phyloP scores from a whole-genome alignment of 2,329 filamentous ascomycete species.

The Cucurbitaria berberidis region DNA sequence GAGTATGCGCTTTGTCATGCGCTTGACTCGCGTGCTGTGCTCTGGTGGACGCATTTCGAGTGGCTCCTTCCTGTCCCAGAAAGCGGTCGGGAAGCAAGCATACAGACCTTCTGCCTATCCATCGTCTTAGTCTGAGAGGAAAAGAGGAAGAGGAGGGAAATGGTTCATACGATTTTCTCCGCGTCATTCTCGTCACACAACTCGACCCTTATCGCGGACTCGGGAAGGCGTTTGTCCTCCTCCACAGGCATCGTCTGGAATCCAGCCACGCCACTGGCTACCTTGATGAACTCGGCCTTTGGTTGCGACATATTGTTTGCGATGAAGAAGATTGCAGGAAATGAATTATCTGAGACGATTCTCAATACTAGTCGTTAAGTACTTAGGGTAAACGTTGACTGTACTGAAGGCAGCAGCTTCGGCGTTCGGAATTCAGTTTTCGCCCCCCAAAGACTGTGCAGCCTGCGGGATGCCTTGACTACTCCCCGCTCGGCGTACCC shows the following conservation, averaged over 20 bases:
- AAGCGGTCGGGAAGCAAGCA: slow-evolving; percentile 25
- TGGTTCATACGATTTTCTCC: slow-evolving; percentile 18
- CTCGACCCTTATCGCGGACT: slow-evolving; percentile 25
- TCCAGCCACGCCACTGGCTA: slow-evolving; percentile 5
- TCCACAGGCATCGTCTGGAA: slow-evolving; percentile 30
- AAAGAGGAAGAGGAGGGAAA: background rate
- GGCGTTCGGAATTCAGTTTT: background rate
- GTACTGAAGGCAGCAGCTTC: background rate
- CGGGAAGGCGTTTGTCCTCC: slow-evolving; percentile 21
- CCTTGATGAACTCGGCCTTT: slow-evolving; percentile 25
- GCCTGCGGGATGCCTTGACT: no score
- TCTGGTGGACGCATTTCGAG: slow-evolving; percentile 16
- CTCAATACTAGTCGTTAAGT: no score
- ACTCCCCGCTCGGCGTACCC: no score
- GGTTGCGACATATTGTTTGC: slow-evolving; percentile 14
- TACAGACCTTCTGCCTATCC: slow-evolving; percentile 40
- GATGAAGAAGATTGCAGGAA: background rate
- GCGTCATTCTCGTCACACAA: slow-evolving; percentile 26
- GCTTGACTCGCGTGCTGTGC: slow-evolving; percentile 16
- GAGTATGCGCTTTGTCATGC: slow-evolving; percentile 28
- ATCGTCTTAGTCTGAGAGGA: background rate
- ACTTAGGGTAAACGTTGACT: background rate
- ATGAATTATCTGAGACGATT: no score
- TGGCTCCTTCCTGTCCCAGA: slow-evolving; percentile 34
- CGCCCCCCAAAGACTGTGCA: no score